Evolutionary conservation across 2,329 filamentous ascomycete species (phyloP).

Genomic region (Colletotrichum musae): DNA sequence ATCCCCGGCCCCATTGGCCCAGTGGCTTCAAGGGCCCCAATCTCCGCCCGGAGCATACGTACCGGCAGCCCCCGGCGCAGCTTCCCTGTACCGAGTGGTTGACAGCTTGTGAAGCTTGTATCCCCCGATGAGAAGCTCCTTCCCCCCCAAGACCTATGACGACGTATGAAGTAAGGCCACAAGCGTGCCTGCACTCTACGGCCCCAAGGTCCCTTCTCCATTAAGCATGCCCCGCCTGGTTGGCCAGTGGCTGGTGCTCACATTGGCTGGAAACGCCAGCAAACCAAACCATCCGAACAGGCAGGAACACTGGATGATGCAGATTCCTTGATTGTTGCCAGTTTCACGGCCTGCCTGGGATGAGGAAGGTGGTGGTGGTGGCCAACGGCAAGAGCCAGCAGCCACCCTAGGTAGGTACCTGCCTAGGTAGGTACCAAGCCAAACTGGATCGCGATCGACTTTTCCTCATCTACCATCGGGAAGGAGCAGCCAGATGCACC

Average conservation of each 20-base stretch:
- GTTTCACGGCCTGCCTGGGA: not conserved
- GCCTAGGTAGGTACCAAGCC: no score
- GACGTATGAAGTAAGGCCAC: slow-evolving; percentile 35
- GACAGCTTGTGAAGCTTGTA: slow-evolving; percentile 36
- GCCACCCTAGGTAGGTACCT: no score
- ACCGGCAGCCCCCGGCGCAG: slow-evolving; percentile 19
- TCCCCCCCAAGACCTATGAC: slow-evolving; percentile 42
- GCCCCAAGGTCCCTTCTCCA: slow-evolving; percentile 6
- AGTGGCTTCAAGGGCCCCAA: slow-evolving; percentile 15
- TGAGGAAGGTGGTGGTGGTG: not conserved
- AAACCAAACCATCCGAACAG: slow-evolving; percentile 12
- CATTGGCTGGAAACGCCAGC: not conserved
- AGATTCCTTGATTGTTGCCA: slow-evolving; percentile 35
- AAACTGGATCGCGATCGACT: slow-evolving; percentile 25
- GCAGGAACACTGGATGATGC: slow-evolving; percentile 12
- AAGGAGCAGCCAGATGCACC: slow-evolving; percentile 3
- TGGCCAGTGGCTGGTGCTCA: slow-evolving; percentile 3
- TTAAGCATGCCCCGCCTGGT: slow-evolving; percentile 34
- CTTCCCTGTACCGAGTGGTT: slow-evolving; percentile 25
- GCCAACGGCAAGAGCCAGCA: not conserved
- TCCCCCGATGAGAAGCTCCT: slow-evolving; percentile 31
- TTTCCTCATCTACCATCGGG: slow-evolving; percentile 12
- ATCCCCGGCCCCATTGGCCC: slow-evolving; percentile 15
- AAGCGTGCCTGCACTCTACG: not conserved
- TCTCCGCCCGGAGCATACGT: slow-evolving; percentile 32